A percentile compares a stretch with the other conserved stretches of the same genome.
Evolutionary conservation across 1,284 basidiomycete genomes (phyloP).

Genomic region (Papiliotrema flavescens): DNA sequence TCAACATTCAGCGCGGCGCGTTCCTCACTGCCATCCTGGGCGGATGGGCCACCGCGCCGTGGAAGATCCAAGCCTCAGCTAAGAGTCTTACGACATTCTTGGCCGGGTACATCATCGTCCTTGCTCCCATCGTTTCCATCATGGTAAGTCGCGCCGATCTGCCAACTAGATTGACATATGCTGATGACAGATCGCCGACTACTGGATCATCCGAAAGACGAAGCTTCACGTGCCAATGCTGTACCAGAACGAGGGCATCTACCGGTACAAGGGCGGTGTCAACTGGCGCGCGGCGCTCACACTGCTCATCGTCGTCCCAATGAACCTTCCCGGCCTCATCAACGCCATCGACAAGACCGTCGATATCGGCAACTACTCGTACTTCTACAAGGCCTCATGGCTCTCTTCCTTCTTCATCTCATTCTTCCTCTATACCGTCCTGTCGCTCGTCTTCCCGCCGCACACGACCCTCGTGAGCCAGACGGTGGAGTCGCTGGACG

Average conservation of each 20-base stretch:
- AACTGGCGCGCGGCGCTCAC: slow-evolving; percentile 44
- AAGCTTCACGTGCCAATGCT: slow-evolving; percentile 41
- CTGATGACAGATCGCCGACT: slow-evolving; percentile 32
- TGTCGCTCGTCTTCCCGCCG: slow-evolving; percentile 30
- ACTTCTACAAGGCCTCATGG: slow-evolving; percentile 41
- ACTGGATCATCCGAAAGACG: slow-evolving; percentile 33
- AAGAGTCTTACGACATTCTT: slow-evolving; percentile 45
- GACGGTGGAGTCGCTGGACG: slow-evolving; percentile 37
- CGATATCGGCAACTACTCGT: slow-evolving; percentile 38
- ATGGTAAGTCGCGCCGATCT: slow-evolving; percentile 23
- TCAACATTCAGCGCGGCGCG: slow-evolving; percentile 73
- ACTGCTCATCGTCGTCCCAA: slow-evolving; percentile 32
- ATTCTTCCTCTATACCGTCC: slow-evolving; percentile 21
- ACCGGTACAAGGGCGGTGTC: slow-evolving; percentile 34
- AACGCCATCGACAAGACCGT: slow-evolving; percentile 35
- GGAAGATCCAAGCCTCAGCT: slow-evolving; percentile 44
- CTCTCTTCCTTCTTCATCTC: slow-evolving; percentile 36
- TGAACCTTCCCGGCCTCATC: slow-evolving; percentile 43
- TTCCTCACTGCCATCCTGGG: slow-evolving; percentile 69
- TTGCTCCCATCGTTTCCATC: slow-evolving; percentile 41
- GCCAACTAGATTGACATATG: not conserved
- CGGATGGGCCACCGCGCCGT: slow-evolving; percentile 56
- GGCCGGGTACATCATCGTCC: slow-evolving; percentile 43
- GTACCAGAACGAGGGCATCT: slow-evolving; percentile 46
- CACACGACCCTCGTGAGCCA: slow-evolving; percentile 25